Conservation (phyloP, 148 eudicot genomes). For the Spergularia bocconei region DNA sequence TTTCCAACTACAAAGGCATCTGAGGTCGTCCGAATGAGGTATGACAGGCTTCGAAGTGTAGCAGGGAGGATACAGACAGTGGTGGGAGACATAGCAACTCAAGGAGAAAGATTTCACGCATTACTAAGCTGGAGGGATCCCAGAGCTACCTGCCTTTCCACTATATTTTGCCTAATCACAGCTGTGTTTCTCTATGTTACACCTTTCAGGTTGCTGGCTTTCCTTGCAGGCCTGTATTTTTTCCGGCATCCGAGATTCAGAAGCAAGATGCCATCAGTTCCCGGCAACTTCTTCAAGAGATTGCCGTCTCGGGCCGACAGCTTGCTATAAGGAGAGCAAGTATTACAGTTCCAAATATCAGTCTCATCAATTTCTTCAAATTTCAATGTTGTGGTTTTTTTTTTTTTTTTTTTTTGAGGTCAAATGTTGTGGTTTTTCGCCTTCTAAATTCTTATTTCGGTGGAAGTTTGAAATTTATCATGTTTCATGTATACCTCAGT, state of each 20-base stretch:
- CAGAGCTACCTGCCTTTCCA: constrained; percentile 33
- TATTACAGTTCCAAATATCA: not conserved
- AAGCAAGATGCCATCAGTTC: constrained; percentile 49
- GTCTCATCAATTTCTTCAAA: too few relatives aligned
- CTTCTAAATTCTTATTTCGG: not conserved
- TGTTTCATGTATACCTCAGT: too few relatives aligned
- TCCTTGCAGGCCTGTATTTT: constrained; percentile 28
- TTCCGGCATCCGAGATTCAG: constrained; percentile 39
- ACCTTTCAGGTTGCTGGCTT: constrained; percentile 32
- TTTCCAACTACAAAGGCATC: constrained; percentile 36
- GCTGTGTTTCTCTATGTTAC: constrained; percentile 33
- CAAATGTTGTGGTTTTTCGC: not conserved
- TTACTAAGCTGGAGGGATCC: constrained; percentile 41
- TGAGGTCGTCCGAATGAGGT: constrained; percentile 32
- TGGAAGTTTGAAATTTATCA: too few relatives aligned
- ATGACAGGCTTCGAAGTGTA: constrained; percentile 35
- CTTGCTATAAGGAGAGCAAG: constrained; percentile 23
- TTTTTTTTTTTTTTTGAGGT: too few relatives aligned
- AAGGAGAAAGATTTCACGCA: constrained; percentile 38
- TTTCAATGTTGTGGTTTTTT: not conserved
- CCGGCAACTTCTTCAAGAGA: constrained; percentile 38
- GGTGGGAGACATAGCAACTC: constrained; percentile 36
- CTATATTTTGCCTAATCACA: constrained; percentile 31
- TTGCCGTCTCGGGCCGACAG: constrained; percentile 43
- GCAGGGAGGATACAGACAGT: constrained; percentile 43